A percentile compares a stretch with the other conserved stretches of the same genome.
Conservation (phyloP, 2,329 filamentous ascomycete genomes). For the Trichoderma sp. region DNA sequence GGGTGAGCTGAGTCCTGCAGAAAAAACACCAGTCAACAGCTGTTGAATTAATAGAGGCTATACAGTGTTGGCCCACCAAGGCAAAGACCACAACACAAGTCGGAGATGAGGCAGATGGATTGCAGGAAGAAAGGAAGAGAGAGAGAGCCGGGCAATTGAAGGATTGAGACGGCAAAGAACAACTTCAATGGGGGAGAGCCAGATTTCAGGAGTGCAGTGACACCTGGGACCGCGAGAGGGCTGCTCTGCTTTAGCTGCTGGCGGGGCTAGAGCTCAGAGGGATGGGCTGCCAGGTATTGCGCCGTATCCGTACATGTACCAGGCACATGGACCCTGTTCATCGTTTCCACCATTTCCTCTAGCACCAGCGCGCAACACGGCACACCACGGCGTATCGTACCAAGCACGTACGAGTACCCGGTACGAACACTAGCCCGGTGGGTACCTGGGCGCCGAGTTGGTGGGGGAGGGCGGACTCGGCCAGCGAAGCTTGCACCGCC, state of each 20-base stretch:
- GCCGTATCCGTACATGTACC: constrained; percentile 19
- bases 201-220: constrained; percentile 31
- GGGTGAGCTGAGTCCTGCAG: constrained; percentile 22
- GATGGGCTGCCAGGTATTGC: constrained; percentile 15
- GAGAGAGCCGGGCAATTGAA: constrained; percentile 14
- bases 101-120: neutral
- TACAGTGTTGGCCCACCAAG: constrained; percentile 13
- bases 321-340: neutral
- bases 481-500: constrained; percentile 18
- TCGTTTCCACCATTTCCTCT: neutral
- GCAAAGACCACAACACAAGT: constrained; percentile 1
- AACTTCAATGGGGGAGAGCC: constrained; percentile 19
- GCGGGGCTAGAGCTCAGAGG: constrained; percentile 24
- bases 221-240: constrained; percentile 19
- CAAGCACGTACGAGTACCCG: neutral
- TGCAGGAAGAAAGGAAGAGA: constrained; percentile 11
- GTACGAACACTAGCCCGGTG: constrained; percentile 6
- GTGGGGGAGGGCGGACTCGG: constrained; percentile 3
- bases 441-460: neutral
- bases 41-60: constrained; percentile 7
- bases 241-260: constrained; percentile 15
- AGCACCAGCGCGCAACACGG: neutral
- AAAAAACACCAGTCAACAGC: constrained; percentile 26
- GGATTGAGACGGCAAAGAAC: constrained; percentile 19
- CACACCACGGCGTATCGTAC: neutral